Conservation (phyloP, 768 basidiomycete species). For the Xerocomus spinulosus region DNA sequence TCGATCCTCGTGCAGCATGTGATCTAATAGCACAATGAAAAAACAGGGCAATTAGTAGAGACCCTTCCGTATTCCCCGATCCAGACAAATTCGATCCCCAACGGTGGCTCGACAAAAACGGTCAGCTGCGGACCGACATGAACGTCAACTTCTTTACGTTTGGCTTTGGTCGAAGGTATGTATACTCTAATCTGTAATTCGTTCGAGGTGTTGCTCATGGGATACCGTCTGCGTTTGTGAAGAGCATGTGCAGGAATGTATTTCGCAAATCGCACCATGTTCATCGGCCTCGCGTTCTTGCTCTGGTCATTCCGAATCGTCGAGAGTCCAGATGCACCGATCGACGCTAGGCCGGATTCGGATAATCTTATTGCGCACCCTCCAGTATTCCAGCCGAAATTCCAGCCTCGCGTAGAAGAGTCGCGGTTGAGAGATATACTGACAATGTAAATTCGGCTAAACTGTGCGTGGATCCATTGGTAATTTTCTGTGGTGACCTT, state of each 20-base stretch:
- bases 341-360: slow-evolving; percentile 51
- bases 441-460: slow-evolving; percentile 2
- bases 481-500: no score
- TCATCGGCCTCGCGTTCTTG: slow-evolving; percentile 53
- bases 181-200: no score
- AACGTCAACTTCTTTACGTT: slow-evolving; percentile 39
- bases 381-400: slow-evolving; percentile 49
- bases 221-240: no score
- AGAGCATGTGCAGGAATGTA: slow-evolving; percentile 62
- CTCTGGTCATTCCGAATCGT: slow-evolving; percentile 59
- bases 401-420: slow-evolving; percentile 41
- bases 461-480: not conserved
- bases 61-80: slow-evolving; percentile 51
- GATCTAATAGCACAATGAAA: not conserved
- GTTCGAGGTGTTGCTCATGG: no score
- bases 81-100: slow-evolving; percentile 55
- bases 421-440: slow-evolving; percentile 14
- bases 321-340: slow-evolving; percentile 43
- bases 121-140: slow-evolving; percentile 43
- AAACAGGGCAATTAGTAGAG: slow-evolving; percentile 48
- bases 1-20: not conserved
- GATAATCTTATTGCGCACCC: slow-evolving; percentile 56
- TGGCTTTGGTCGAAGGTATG: slow-evolving; percentile 47
- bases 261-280: slow-evolving; percentile 49
- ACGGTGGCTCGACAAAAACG: slow-evolving; percentile 46